Percentiles rank a stretch among this genome's conserved stretches.
phyloP scores from a whole-genome alignment of 495 filamentous ascomycete genomes.

The Neurospora sp. region DNA sequence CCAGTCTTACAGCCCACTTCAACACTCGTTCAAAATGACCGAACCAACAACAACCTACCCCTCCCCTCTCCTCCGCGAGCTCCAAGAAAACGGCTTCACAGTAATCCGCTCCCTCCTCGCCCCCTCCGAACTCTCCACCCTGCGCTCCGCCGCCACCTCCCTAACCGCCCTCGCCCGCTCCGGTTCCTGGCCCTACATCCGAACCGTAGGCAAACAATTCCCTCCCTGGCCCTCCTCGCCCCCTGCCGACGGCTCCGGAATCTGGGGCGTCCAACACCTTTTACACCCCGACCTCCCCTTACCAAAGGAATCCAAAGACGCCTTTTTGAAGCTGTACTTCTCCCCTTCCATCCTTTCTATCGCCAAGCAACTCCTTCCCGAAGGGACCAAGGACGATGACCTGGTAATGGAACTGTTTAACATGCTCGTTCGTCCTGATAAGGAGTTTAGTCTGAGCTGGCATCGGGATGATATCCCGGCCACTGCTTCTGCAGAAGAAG shows the following conservation, averaged over 20 bases:
- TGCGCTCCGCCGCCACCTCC: conserved; percentile 44
- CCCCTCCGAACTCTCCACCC: conserved; percentile 19
- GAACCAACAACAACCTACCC: background rate
- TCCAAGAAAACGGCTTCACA: conserved; percentile 25
- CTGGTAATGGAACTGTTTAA: conserved; percentile 79
- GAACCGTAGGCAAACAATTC: conserved; percentile 78
- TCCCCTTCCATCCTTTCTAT: conserved; percentile 43
- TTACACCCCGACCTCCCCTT: conserved; percentile 53
- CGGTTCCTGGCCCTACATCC: conserved; percentile 66
- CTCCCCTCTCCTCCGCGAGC: conserved; percentile 15
- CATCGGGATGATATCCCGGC: conserved; percentile 67
- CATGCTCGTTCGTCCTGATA: conserved; percentile 54
- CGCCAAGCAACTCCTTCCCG: conserved; percentile 42
- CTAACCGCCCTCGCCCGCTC: conserved; percentile 46
- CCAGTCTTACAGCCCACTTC: background rate
- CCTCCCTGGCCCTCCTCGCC: conserved; percentile 58
- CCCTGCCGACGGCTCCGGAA: conserved; percentile 39
- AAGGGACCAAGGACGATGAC: conserved; percentile 10
- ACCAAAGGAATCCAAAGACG: conserved; percentile 26
- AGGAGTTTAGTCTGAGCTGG: conserved; percentile 60
- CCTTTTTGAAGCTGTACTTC: conserved; percentile 60
- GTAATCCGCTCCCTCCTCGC: conserved; percentile 26
- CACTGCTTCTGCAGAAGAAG: conserved; percentile 43
- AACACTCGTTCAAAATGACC: background rate
- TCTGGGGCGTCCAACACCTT: conserved; percentile 82